Base-by-base conservation (phyloP, 2,329 filamentous ascomycete genomes). In the Aspergillus luchuensis region DNA sequence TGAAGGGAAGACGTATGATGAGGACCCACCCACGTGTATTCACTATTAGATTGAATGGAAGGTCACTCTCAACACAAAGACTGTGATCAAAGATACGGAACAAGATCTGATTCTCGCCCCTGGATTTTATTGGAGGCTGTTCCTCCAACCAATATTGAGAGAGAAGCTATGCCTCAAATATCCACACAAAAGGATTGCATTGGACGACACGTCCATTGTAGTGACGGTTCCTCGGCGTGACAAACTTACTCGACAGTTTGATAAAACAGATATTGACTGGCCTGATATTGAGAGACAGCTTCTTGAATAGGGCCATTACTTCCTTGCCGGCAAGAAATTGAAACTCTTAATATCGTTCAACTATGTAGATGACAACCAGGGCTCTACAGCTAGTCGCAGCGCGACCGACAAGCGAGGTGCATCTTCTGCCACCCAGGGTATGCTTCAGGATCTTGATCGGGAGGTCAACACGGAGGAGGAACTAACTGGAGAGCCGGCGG, bases 311-410 rank as follows among this genome's bases (percentile, higher is more conserved):
- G 59, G 57, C 43, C 36, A 63, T 28, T 23, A 58, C 48, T 61
- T 61, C 47, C 57, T 58, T 58, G 51, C 59, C 48, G 56, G 63
- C 19, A 66, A 63, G 59, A 62, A 53, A 62, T 38, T 62, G 51
- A 63, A 54, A 54, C 58, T 66, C 15, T 30, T 47, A 47, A 45
- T 63, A 33, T 57, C 33, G 38, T 63, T 66, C 43, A 62, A 63
- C n/a, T 63, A 63, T 47, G 52, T 57, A 28, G 57, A 62, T 52
- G 50, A 63, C 36, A n/a, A 10, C 47, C 15, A 19, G n/a, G 43
- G 23, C 33, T 56, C 45, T 13, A 57, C 23, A 28, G n/a, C 19
- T 23, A 61, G 56, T 48, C 17, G 19, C 19, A 56, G 52, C 23
- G 3, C 53, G 2, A 56, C 41, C 56, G 50, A 65, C 54, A 61